A percentile compares a stretch with the other conserved stretches of the same genome.
Conservation (phyloP, 2,329 filamentous ascomycete species). For the Pseudogymnoascus sp. region DNA sequence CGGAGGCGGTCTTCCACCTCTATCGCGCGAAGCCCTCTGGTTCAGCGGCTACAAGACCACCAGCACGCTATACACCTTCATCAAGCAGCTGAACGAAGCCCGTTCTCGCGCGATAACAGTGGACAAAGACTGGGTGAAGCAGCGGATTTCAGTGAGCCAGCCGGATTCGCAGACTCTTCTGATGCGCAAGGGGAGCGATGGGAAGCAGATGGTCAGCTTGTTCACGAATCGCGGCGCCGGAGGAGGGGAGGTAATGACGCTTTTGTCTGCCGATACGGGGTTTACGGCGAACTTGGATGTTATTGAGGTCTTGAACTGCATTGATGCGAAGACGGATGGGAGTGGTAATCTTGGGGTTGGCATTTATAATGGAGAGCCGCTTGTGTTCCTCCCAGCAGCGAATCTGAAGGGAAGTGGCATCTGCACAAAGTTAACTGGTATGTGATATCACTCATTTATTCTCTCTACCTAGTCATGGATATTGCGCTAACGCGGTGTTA, state of each 20-base stretch:
- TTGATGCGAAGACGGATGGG: constrained; percentile 5
- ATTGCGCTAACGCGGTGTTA: not conserved
- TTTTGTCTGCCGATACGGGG: not conserved
- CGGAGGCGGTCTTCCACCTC: constrained; percentile 32
- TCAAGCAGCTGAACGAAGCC: constrained; percentile 39
- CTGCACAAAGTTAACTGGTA: constrained; percentile 6
- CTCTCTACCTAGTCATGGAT: not conserved
- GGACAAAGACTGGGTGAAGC: not conserved
- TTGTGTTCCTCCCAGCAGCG: not conserved
- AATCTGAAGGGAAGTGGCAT: constrained; percentile 6
- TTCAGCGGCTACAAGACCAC: constrained; percentile 34
- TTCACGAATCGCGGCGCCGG: not conserved
- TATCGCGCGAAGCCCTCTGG: constrained; percentile 42
- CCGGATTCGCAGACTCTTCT: not conserved
- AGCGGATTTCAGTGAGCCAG: not conserved
- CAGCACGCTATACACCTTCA: constrained; percentile 34
- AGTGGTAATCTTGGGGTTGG: not conserved
- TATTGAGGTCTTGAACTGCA: constrained; percentile 3
- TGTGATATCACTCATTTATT: not conserved
- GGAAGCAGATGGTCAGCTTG: not conserved
- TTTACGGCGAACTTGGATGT: constrained; percentile 4
- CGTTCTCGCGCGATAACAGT: constrained; percentile 25
- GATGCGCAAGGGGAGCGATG: not conserved
- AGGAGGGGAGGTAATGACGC: not conserved
- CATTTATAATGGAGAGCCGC: not conserved